phyloP scores from a whole-genome alignment of 345 rosid species.

The Aegle marmelos region DNA sequence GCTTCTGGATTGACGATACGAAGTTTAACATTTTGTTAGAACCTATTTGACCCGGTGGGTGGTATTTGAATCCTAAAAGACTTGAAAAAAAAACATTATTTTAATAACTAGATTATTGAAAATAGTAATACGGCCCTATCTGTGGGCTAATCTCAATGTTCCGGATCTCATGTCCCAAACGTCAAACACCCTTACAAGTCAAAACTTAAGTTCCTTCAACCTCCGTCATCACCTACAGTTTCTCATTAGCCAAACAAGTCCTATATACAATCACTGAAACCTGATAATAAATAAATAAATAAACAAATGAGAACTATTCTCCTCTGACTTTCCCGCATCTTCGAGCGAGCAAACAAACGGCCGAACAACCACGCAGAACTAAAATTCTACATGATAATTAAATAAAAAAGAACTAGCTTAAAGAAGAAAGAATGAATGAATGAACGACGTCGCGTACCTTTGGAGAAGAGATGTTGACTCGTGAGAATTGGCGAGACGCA shows the following conservation, averaged over 20 bases:
- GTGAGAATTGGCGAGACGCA: constrained; percentile 7
- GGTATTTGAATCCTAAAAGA: neutral
- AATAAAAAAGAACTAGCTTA: neutral
- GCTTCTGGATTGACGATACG: neutral
- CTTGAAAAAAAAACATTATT: neutral
- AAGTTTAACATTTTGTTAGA: neutral
- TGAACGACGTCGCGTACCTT: constrained; percentile 12
- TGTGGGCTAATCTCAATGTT: neutral
- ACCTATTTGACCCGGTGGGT: neutral
- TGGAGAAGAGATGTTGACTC: neutral
- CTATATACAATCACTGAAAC: neutral
- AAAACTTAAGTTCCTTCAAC: neutral
- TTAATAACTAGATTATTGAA: neutral
- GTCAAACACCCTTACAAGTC: neutral
- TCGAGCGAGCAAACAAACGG: neutral
- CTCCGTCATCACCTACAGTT: neutral
- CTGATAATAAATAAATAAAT: too few relatives aligned
- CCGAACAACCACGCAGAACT: neutral
- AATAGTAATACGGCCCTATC: neutral
- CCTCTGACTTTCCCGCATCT: neutral
- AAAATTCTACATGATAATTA: neutral
- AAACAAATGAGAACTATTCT: neutral
- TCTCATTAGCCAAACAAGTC: neutral
- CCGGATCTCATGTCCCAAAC: neutral
- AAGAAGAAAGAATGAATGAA: neutral